phyloP scores from a whole-genome alignment of 2,329 filamentous ascomycete genomes.

The Endothia cerciana region DNA sequence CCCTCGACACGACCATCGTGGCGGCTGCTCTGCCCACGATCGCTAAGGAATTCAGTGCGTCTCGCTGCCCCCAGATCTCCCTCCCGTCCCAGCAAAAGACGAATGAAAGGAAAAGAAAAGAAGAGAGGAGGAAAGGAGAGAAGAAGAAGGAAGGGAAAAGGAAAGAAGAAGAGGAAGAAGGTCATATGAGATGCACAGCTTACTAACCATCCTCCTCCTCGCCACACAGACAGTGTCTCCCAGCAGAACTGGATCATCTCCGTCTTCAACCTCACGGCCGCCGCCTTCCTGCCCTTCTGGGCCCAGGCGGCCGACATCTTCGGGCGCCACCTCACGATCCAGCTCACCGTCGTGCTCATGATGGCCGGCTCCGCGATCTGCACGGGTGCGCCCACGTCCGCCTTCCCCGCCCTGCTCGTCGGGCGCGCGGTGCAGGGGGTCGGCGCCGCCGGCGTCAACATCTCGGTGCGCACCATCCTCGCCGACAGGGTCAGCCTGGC shows the following conservation, averaged over 20 bases:
- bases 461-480: conserved; percentile 64
- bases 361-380: conserved; percentile 65
- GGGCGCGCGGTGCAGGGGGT: conserved; percentile 67
- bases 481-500: conserved; percentile 65
- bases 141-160: background rate
- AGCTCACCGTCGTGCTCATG: conserved; percentile 60
- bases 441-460: conserved; percentile 63
- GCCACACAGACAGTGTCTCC: conserved; percentile 49
- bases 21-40: conserved; percentile 65
- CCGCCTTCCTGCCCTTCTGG: conserved; percentile 69
- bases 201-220: conserved; percentile 1
- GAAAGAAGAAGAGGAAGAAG: background rate
- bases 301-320: conserved; percentile 68
- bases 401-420: conserved; percentile 63
- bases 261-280: conserved; percentile 68
- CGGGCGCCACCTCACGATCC: conserved; percentile 62
- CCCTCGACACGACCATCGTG: conserved; percentile 67
- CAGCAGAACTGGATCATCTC: conserved; percentile 73
- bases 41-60: conserved; percentile 62
- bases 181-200: background rate
- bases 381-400: conserved; percentile 56
- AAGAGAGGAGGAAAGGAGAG: no score
- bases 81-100: no score
- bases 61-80: no score
- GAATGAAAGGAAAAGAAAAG: no score